Evolutionary conservation across 2,329 filamentous ascomycete species (phyloP).

Genomic region (Aureobasidium sp.): DNA sequence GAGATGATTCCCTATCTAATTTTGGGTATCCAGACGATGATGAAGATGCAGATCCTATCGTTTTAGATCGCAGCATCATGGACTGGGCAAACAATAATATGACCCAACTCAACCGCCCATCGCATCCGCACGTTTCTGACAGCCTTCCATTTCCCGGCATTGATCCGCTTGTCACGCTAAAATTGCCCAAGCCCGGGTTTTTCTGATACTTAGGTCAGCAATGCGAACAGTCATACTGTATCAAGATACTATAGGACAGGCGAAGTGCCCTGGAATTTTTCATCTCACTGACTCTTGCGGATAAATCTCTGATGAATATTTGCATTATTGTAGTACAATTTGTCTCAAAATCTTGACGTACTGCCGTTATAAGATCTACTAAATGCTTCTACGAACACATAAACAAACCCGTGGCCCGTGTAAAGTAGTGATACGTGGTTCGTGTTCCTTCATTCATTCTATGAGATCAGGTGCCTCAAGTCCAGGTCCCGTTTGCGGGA

Average conservation of each 20-base stretch:
- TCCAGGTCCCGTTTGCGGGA: constrained; percentile 34
- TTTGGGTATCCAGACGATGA: constrained; percentile 22
- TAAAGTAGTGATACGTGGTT: too few species aligned
- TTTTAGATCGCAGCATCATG: constrained; percentile 30
- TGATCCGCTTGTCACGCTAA: constrained; percentile 24
- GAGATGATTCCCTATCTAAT: constrained; percentile 24
- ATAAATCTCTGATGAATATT: too few species aligned
- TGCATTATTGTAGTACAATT: background rate
- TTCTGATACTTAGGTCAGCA: background rate
- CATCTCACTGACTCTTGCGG: background rate
- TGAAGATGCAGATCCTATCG: constrained; percentile 24
- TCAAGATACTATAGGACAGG: background rate
- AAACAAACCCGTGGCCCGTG: background rate
- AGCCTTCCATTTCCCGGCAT: constrained; percentile 18
- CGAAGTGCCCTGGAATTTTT: background rate
- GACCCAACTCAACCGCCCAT: background rate
- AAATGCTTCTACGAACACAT: too few species aligned
- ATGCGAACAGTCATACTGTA: background rate
- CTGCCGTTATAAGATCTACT: too few species aligned
- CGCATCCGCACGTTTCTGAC: background rate
- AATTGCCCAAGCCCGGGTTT: constrained; percentile 19
- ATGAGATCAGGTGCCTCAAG: background rate
- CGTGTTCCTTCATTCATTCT: background rate
- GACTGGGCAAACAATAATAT: constrained; percentile 25
- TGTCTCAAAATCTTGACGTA: too few species aligned